Evolutionary conservation across 345 rosid species (phyloP).

Genomic region (Conringia planisiliqua): DNA sequence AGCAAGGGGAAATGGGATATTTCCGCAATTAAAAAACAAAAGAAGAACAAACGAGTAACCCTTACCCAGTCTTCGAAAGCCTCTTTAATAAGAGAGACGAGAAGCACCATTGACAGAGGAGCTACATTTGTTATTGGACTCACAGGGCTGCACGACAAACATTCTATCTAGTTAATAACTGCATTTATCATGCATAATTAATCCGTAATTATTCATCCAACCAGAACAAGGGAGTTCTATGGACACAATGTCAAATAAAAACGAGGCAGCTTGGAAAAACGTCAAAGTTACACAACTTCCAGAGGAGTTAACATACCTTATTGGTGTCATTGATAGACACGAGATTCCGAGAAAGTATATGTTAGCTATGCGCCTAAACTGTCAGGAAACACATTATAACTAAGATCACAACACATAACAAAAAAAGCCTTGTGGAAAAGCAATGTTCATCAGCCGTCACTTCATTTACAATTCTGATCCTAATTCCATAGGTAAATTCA

Average conservation of each 20-base stretch:
- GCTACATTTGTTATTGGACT: constrained; percentile 92
- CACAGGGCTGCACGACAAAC: constrained; percentile 75
- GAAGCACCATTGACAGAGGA: constrained; percentile 90
- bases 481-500: neutral
- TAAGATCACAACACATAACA: constrained; percentile 13
- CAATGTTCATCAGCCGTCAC: neutral
- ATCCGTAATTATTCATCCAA: neutral
- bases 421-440: neutral
- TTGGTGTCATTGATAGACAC: constrained; percentile 88
- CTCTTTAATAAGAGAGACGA: constrained; percentile 95
- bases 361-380: constrained; percentile 99
- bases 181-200: neutral
- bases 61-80: constrained; percentile 99
- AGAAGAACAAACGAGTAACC: constrained; percentile 13
- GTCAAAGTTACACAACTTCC: neutral
- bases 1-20: constrained; percentile 10
- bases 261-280: neutral
- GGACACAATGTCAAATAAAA: neutral
- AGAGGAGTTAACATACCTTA: constrained; percentile 53
- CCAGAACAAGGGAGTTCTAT: neutral
- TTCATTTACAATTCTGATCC: neutral
- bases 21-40: constrained; percentile 9
- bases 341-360: constrained; percentile 92
- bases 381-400: constrained; percentile 47
- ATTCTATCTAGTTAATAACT: constrained; percentile 7